Base-by-base conservation (phyloP, 192 early-diverging fungal genomes). In the Podila minutissima region DNA sequence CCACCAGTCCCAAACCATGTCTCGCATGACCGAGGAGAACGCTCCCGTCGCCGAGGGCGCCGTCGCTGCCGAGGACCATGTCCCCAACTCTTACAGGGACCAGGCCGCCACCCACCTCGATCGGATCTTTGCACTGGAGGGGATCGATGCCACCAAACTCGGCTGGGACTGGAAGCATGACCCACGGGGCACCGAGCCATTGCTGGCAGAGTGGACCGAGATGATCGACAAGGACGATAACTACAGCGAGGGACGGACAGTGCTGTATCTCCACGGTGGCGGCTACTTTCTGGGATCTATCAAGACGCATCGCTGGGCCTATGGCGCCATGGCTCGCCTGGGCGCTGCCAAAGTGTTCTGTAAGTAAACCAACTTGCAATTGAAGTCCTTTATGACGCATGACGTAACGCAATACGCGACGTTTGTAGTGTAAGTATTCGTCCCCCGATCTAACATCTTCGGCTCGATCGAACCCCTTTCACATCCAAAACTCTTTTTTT, bases 261-360 rank as follows among this genome's bases (percentile, higher is more conserved):
- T 95, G 8, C 72, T 95, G 50, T 94, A 93, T 59, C 65, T 93
- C 48, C 95, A 96, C 69, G 95, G 95, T 31, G 94, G 94, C 13
- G 93, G 88, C 9, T 94, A 92, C 71, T 86, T 88, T 32, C n/a
- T 84, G 4, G 86, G 90, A 51, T 78, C 77, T 1, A 55, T 85
- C 24, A 68, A 71, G 7, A 69, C 79, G 0, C 85, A 92, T 74
- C 83, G 89, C 17, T 71, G 59, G 24, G 41, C 91, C 37, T 71
- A 86, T 3, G 62, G 75, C 55, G 59, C 77, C 15, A 63, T 95
- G 46, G 86, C 93, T 5, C 87, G 88, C 15, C 82, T 86, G 41
- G 70, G 68, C 24, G 83, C 67, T 6, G 83, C 83, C 17, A 71
- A 59, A 49, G 77, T 75, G 28, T 84, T 84, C 66, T 59, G 83